Evolutionary conservation across 169 alveolate genomes (phyloP).

Genomic region (Eimeria zaria): DNA sequence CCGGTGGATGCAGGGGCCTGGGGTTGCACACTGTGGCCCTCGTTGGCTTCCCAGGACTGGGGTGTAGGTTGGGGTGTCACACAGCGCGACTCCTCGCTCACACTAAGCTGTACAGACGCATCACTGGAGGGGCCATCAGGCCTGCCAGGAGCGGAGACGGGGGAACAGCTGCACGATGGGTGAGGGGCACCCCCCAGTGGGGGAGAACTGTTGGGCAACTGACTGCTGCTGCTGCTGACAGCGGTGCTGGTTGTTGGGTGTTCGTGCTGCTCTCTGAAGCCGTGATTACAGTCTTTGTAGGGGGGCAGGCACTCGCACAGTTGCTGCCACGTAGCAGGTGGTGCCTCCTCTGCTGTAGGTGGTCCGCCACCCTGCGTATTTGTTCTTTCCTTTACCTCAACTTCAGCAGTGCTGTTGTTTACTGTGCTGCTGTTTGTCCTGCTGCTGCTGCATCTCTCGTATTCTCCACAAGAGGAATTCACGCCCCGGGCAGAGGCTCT

Average conservation of each 20-base stretch:
- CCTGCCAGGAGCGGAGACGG: background rate
- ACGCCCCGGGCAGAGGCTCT: background rate
- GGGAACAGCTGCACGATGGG: slow-evolving; percentile 24
- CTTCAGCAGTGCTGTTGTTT: too few relatives aligned
- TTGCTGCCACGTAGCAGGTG: background rate
- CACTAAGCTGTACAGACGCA: slow-evolving; percentile 46
- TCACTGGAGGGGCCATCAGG: background rate
- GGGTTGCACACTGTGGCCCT: background rate
- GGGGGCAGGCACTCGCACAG: background rate
- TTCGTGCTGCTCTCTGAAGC: background rate
- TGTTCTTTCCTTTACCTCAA: too few relatives aligned
- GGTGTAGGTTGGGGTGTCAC: background rate
- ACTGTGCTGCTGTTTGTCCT: too few relatives aligned
- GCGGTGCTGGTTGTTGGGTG: slow-evolving; percentile 9
- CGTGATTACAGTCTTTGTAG: background rate
- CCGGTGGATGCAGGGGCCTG: background rate
- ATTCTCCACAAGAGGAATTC: background rate
- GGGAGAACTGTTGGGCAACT: background rate
- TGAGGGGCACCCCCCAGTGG: background rate
- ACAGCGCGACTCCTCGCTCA: slow-evolving; percentile 28
- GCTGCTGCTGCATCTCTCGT: background rate
- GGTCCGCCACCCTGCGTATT: too few relatives aligned
- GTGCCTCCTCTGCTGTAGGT: too few relatives aligned
- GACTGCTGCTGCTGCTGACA: background rate
- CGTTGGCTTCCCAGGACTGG: background rate